phyloP scores from a whole-genome alignment of 1,284 basidiomycete species.

The Heliocybe sulcata region DNA sequence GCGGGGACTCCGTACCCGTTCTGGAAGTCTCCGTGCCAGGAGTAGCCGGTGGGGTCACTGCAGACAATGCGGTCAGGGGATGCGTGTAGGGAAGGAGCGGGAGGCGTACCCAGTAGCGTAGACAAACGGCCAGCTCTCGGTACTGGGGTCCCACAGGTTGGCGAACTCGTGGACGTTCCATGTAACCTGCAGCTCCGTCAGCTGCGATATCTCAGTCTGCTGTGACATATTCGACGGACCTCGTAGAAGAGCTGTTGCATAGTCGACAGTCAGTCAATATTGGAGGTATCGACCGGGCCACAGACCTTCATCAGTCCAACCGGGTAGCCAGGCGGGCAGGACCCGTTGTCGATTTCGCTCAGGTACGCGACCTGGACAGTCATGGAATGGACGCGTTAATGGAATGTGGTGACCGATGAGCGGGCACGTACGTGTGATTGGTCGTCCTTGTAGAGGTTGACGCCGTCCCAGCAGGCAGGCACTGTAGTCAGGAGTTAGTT shows the following conservation, averaged over 20 bases:
- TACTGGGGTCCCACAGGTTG: slow-evolving; percentile 26
- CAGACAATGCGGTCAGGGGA: neutral
- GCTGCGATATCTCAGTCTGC: neutral
- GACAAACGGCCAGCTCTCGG: slow-evolving; percentile 34
- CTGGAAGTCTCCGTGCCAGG: slow-evolving; percentile 44
- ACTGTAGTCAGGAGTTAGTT: slow-evolving; percentile 10
- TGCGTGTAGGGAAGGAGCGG: neutral
- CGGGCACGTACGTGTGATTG: neutral
- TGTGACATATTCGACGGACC: slow-evolving; percentile 14
- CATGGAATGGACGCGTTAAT: neutral
- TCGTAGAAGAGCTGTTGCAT: slow-evolving; percentile 32
- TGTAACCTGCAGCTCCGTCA: slow-evolving; percentile 23
- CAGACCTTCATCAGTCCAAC: slow-evolving; percentile 33
- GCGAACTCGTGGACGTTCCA: slow-evolving; percentile 31
- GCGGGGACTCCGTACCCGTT: slow-evolving; percentile 27
- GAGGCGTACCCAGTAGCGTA: slow-evolving; percentile 27
- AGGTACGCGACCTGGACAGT: slow-evolving; percentile 28
- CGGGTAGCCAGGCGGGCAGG: slow-evolving; percentile 36
- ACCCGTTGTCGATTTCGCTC: slow-evolving; percentile 32
- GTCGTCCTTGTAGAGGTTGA: slow-evolving; percentile 11
- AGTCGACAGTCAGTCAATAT: neutral
- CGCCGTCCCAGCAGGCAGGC: slow-evolving; percentile 47
- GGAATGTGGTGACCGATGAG: slow-evolving; percentile 21
- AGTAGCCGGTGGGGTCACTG: slow-evolving; percentile 38
- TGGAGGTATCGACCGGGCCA: neutral